A percentile compares a stretch with the other conserved stretches of the same genome.
These are phyloP conservation scores for Skeletonema grethae DNA, from an alignment of 108 stramenopile species.

Conservation along the genomic window DNA sequence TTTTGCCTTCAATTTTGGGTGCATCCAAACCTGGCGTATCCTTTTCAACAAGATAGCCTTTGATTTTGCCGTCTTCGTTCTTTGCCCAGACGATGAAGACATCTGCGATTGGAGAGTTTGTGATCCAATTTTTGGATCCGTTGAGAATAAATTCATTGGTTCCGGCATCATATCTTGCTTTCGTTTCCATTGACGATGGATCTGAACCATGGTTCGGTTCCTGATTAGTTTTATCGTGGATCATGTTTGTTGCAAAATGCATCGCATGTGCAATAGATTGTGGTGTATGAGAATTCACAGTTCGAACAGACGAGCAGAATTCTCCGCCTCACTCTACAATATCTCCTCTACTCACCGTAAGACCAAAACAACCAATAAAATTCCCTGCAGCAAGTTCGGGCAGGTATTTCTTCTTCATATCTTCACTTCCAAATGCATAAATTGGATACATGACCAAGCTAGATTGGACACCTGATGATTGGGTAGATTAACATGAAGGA, in stretches of 20 bases:
- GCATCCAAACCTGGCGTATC: slow-evolving; percentile 78
- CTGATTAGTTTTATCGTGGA: not conserved
- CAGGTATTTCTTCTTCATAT: slow-evolving; percentile 84
- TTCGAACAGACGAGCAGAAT: too few species aligned
- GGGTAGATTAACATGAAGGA: too few species aligned
- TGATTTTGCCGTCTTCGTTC: slow-evolving; percentile 74
- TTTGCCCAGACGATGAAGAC: slow-evolving; percentile 93
- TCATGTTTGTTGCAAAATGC: not conserved
- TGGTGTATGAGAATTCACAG: too few species aligned
- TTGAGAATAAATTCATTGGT: slow-evolving; percentile 88
- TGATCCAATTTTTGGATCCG: slow-evolving; percentile 98
- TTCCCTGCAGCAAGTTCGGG: slow-evolving; percentile 85
- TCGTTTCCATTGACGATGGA: slow-evolving; percentile 91
- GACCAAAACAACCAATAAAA: slow-evolving; percentile 93
- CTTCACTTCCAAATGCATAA: slow-evolving; percentile 87
- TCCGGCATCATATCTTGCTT: slow-evolving; percentile 65
- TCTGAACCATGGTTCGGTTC: slow-evolving; percentile 97
- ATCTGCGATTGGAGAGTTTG: slow-evolving; percentile 95
- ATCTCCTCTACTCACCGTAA: slow-evolving; percentile 65
- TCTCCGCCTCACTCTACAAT: not conserved
- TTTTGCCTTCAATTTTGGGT: slow-evolving; percentile 92
- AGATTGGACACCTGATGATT: slow-evolving; percentile 67
- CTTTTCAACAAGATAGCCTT: slow-evolving; percentile 91
- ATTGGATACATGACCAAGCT: slow-evolving; percentile 97
- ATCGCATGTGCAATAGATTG: not conserved